phyloP scores from a whole-genome alignment of 345 rosid species.

The Litchi chinensis region DNA sequence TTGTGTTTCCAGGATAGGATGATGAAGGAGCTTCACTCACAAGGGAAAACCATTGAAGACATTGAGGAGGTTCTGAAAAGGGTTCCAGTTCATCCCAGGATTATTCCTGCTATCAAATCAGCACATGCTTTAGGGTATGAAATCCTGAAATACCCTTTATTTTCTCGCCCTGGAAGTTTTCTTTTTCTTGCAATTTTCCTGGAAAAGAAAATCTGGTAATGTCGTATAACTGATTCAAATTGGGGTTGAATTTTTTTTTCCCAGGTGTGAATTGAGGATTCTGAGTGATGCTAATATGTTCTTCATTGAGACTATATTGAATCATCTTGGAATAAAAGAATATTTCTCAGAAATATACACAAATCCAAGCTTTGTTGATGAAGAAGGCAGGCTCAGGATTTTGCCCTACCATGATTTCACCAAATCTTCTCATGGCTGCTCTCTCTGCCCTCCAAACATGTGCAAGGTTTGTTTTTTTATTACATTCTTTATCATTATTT shows the following conservation, averaged over 20 bases:
- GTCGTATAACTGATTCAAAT: background rate
- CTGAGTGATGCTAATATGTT: slow-evolving; percentile 80
- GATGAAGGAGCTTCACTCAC: slow-evolving; percentile 70
- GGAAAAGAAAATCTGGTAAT: no score
- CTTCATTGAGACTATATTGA: slow-evolving; percentile 71
- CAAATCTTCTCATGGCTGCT: slow-evolving; percentile 62
- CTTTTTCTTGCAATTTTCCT: no score
- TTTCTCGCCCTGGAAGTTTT: no score
- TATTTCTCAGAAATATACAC: slow-evolving; percentile 78
- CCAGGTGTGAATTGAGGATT: slow-evolving; percentile 79
- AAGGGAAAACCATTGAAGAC: slow-evolving; percentile 62
- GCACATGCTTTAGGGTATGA: slow-evolving; percentile 70
- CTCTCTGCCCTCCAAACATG: slow-evolving; percentile 90
- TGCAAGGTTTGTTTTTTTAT: slow-evolving; percentile 60
- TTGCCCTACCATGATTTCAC: slow-evolving; percentile 65
- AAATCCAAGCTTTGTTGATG: slow-evolving; percentile 67
- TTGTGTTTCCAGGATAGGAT: slow-evolving; percentile 53
- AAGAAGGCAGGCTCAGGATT: slow-evolving; percentile 58
- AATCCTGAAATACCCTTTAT: background rate
- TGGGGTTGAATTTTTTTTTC: background rate
- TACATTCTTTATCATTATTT: no score
- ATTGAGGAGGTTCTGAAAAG: slow-evolving; percentile 52
- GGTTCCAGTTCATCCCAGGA: slow-evolving; percentile 62
- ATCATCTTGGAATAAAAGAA: slow-evolving; percentile 61
- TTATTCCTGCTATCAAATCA: slow-evolving; percentile 68